Evolutionary conservation across 768 basidiomycete genomes (phyloP).

Genomic region (Leucocoprinus birnbaumii): DNA sequence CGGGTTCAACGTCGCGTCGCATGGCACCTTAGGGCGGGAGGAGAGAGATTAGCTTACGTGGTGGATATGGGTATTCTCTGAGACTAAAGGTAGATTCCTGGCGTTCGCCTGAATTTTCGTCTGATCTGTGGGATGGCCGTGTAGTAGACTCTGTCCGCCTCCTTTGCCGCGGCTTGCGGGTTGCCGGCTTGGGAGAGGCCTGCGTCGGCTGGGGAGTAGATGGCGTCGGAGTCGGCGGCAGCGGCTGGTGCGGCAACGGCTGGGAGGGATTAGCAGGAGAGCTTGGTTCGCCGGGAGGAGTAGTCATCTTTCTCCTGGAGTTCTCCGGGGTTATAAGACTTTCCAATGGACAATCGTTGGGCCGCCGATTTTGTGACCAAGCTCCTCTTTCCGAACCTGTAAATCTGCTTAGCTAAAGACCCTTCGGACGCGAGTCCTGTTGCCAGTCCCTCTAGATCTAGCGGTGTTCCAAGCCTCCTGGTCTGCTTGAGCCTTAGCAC

Average conservation of each 20-base stretch:
- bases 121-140: constrained; percentile 13
- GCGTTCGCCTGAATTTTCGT: constrained; percentile 14
- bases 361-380: constrained; percentile 26
- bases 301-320: constrained; percentile 39
- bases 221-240: constrained; percentile 39
- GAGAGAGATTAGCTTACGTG: constrained; percentile 11
- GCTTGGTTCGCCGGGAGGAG: constrained; percentile 46
- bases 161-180: constrained; percentile 50
- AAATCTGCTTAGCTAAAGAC: constrained; percentile 40
- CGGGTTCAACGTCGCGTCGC: not conserved
- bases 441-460: constrained; percentile 7
- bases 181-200: constrained; percentile 31
- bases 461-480: constrained; percentile 3
- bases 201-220: constrained; percentile 41
- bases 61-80: constrained; percentile 13
- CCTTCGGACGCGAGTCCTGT: constrained; percentile 17
- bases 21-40: not conserved
- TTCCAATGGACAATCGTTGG: constrained; percentile 25
- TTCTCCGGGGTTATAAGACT: constrained; percentile 40
- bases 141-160: constrained; percentile 23
- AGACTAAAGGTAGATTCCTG: constrained; percentile 9
- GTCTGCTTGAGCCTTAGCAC: not conserved
- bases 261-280: constrained; percentile 29
- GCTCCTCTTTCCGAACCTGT: constrained; percentile 30
- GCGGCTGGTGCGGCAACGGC: constrained; percentile 48